Evolutionary conservation across 108 stramenopile genomes (phyloP).

Genomic region (Fistulifera pelliculosa): DNA sequence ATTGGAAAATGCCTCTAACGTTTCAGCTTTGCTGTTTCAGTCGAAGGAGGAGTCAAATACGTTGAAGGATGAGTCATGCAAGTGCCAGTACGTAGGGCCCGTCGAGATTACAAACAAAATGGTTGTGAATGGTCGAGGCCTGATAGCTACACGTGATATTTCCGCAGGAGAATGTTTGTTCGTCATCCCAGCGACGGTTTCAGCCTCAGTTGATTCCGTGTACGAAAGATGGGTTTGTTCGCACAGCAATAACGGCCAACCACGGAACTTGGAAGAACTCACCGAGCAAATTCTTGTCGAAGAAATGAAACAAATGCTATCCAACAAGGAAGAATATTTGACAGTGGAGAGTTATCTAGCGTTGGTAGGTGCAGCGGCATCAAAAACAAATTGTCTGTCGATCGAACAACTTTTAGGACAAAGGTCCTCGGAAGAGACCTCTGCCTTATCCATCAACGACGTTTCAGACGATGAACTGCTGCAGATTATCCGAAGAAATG

Average conservation of each 20-base stretch:
- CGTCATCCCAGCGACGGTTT: conserved; percentile 44
- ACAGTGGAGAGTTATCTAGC: not conserved
- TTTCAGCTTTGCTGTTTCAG: not conserved
- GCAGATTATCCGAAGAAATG: not conserved
- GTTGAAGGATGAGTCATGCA: not conserved
- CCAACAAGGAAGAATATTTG: not conserved
- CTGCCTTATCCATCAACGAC: conserved; percentile 16
- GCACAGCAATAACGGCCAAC: conserved; percentile 4
- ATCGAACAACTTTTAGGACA: not conserved
- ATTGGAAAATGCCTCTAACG: no score
- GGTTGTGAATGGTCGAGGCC: conserved; percentile 22
- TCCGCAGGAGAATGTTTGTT: conserved; percentile 56
- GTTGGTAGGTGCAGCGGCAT: not conserved
- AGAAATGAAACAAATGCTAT: conserved; percentile 25
- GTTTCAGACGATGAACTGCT: conserved; percentile 15
- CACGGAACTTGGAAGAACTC: conserved; percentile 32
- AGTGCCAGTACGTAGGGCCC: not conserved
- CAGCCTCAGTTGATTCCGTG: conserved; percentile 21
- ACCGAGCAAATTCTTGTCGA: conserved; percentile 43
- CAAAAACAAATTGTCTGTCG: not conserved
- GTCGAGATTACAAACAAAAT: conserved; percentile 4
- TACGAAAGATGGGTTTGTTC: conserved; percentile 3
- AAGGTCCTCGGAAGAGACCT: not conserved
- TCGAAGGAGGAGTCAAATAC: not conserved
- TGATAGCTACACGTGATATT: conserved; percentile 54